Evolutionary conservation across 352 stramenopile species (phyloP), one percentile per base, ranked within the genome.

Genomic region (Phytopythium vexans): DNA sequence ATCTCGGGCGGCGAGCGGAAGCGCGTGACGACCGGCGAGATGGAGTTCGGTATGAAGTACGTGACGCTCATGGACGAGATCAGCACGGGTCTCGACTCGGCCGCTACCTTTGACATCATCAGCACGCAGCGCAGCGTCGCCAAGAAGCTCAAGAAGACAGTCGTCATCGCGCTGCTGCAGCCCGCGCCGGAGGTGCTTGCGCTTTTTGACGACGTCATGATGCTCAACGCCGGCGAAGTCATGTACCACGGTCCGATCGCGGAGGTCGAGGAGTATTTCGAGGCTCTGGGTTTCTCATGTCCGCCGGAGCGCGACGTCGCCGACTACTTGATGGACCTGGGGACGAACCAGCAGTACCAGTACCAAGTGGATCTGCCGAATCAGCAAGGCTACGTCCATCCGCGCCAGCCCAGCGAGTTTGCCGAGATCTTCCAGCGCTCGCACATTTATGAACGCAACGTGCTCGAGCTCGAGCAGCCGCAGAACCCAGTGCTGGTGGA

Each of bases 41-140:
- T 98, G 78, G 64, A 93, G 36, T 81, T 91, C 41, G 68, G 70
- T 33, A 60, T 72, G 39, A 75, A 80, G 58, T 80, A 75, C 47
- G 75, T 97, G 35, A 65, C 82, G n/a, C 82, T 92, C 42, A 81
- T 84, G 61, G 92, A 98, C 62, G 84, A 96, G 71, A 96, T 98
- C 66, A 77, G 56, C 32, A 83, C 72, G 9, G 74, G 74, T 2
- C 58, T 85, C 3, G 74, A 85, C 57, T 70, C 55, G 8, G 75
- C 75, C 11, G 68, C 72, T 4, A 85, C 74, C 4, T 84, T 67
- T 35, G 75, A 87, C 39, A 88, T 85, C 48, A 70, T 82, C 62
- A 75, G 49, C 35, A 72, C 64, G 0, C 70, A 87, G 32, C 62
- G 66, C 0, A 70, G 62, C 33, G 62, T 84, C 8, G 72, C 77